Base-by-base conservation (phyloP, 2,329 filamentous ascomycete genomes). In the Tolypocladium paradoxum region DNA sequence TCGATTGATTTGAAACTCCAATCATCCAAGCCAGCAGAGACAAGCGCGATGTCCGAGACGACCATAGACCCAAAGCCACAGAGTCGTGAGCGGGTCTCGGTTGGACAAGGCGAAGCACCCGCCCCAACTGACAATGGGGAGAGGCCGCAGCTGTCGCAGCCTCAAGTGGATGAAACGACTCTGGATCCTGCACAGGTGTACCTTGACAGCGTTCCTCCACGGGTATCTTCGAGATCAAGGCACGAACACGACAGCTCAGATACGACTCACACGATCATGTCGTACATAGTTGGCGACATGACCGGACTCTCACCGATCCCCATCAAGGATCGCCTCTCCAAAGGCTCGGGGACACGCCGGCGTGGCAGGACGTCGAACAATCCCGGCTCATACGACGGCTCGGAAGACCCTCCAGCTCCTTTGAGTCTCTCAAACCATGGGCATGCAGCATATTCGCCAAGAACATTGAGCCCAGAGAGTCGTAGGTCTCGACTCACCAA, bases 221-320 rank as follows among this genome's bases (percentile, higher is more conserved):
- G 60, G 6, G 24, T 54, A 29, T 61, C 60, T 2, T 62, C 60
- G 27, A 55, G n/a, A 46, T 45, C 37, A 24, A 29, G 38, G 14
- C 20, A 24, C 16, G 31, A 27, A 7, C 34, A 27, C 16, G 54
- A 37, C 22, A 37, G 38, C 36, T 53, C 51, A 8, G 53, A 54
- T 11, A 34, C 24, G 7, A 6, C 36, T 27, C 48, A 54, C n/a
- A 48, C 47, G 3, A 24, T 46, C 33, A 18, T 40, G 12, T 54
- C 51, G 20, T 20, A 33, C 12, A 9, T 29, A 7, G 22, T 9
- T 7, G 16, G n/a, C 33, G n/a, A 37, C 18, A 16, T 22, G 11
- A 29, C 22, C 4, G 22, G 31, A 22, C 20, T 16, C 7, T 34
- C 49, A 9, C 49, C n/a, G 3, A 37, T 5, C 6, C 29, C 37